These are phyloP conservation scores for Eutrema salsugineum DNA, from an alignment of 441 rosid genomes.

Conservation along the genomic window DNA sequence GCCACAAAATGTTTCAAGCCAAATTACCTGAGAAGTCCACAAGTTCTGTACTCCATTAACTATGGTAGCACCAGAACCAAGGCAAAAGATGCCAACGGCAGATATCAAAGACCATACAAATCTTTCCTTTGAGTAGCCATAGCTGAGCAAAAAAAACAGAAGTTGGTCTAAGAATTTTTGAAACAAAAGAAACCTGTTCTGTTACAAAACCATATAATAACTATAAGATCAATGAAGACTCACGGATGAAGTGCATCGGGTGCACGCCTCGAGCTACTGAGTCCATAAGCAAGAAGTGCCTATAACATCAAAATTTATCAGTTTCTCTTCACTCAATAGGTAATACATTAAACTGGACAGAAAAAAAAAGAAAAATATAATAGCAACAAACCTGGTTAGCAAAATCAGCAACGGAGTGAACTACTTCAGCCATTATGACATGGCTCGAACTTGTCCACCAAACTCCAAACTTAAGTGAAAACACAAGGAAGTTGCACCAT, in stretches of 20 bases:
- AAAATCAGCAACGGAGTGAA: slow-evolving; percentile 93
- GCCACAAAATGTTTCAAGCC: neutral
- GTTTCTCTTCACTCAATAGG: slow-evolving; percentile 32
- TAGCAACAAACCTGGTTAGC: slow-evolving; percentile 74
- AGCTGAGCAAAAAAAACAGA: slow-evolving; percentile 46
- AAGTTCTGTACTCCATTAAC: slow-evolving; percentile 92
- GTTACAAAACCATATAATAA: neutral
- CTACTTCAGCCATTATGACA: slow-evolving; percentile 94
- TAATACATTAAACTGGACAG: slow-evolving; percentile 3
- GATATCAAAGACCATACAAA: slow-evolving; percentile 99
- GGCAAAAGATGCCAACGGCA: slow-evolving; percentile 99
- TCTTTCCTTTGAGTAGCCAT: slow-evolving; percentile 98
- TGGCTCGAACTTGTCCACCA: slow-evolving; percentile 92
- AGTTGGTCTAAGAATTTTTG: slow-evolving; percentile 11
- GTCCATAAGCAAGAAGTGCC: slow-evolving; percentile 98
- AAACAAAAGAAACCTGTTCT: slow-evolving; percentile 9
- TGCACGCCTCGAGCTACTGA: slow-evolving; percentile 97
- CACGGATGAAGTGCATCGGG: slow-evolving; percentile 99
- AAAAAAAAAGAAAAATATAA: neutral
- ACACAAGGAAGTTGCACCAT: slow-evolving; percentile 97
- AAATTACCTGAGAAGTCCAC: slow-evolving; percentile 72
- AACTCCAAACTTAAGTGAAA: slow-evolving; percentile 93
- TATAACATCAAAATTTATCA: slow-evolving; percentile 47
- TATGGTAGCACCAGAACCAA: slow-evolving; percentile 98
- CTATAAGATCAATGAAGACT: slow-evolving; percentile 29